Base-by-base conservation (phyloP, 768 basidiomycete genomes). In the Psilocybe cyanescens region DNA sequence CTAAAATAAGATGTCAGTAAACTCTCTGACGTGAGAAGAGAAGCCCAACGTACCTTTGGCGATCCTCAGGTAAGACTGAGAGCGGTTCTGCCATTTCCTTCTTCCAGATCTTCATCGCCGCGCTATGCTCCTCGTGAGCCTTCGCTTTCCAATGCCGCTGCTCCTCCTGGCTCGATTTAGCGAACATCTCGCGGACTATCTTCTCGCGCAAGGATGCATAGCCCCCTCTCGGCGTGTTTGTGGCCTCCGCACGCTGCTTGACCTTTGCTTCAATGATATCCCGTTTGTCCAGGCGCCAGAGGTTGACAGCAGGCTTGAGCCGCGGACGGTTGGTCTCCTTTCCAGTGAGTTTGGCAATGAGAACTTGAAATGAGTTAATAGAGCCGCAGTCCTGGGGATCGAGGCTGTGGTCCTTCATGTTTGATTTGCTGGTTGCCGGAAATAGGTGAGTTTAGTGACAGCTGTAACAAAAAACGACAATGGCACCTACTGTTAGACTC, bases 391-490 rank as follows among this genome's bases (percentile, higher is more conserved):
- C 50, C 19, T 57, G 57, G 31, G 59, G 44, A 24, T 58, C 55
- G 29, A 57, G 16, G 6, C 47, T n/a, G 8, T 29, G 24, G 48
- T 58, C 58, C 47, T 58, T 58, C 46, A 35, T 48, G 47, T 58
- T 58, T 50, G 39, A 65, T 61, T 59, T 62, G 64, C 64, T 65
- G 24, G 35, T 65, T 50, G 12, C 57, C 55, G 19, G 19, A 19
- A 19, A 19, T 19, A 19, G 19, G 19, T 19, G 19, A 19, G 19
- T 19, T 19, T 19, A 19, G 19, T 19, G 19, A 19, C 19, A 19
- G 19, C 19, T 19, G 19, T 19, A 19, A 19, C 19, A 19, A 19
- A 19, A 19, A 19, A 19, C 19, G 19, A 19, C 19, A 19, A 19
- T 19, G 19, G 19, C 19, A 19, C 19, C 19, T 19, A 19, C 19